Base-by-base conservation (phyloP, 2,329 filamentous ascomycete genomes). In the Chrysoporthe austroafricana region DNA sequence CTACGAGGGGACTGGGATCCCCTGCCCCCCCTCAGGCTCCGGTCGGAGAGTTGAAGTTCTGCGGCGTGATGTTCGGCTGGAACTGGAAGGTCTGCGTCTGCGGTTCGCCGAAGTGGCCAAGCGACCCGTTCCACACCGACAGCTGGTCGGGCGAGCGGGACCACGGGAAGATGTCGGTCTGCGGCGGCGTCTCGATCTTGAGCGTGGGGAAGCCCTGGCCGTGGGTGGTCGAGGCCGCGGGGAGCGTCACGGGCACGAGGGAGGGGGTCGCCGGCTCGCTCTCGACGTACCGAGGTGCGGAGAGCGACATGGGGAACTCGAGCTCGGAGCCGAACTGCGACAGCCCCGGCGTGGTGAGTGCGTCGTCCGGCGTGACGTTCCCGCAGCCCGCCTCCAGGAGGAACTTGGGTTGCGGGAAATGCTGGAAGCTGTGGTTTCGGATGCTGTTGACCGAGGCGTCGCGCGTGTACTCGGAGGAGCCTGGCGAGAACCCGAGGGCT, bases 131-230 rank as follows among this genome's bases (percentile, higher is more conserved):
- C 68, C 68, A 70, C 36, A 63, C 63, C 7, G 58, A 56, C 18
- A 65, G 26, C 44, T 68, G 68, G 21, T 70, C 68, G 14, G 68
- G 66, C 26, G 68, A 70, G 34, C 68, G 63, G 7, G 62, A 60
- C 68, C 68, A 76, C 74, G 9, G 80, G 79, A 18, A 80, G 79
- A 11, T 77, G 76, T 67, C 73, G 77, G 6, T 75, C 74, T 36
- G 79, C 78, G 39, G 77, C 74, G 85, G 81, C 79, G 85, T 87
- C 71, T 83, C 82, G 72, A 84, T 86, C 70, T 87, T 84, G 18
- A 81, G 74, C 52, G 81, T 83, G 42, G 71, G 69, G 2, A 73
- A 59, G 72, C 76, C 44, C 74, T 76, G 42, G 66, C 69, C 67
- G 58, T 65, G 66, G 60, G 74, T 65, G 77, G 76, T 63, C 74